Evolutionary conservation across 2,329 filamentous ascomycete genomes (phyloP), one percentile per base, ranked within the genome.

Genomic region (Alternaria sp.): DNA sequence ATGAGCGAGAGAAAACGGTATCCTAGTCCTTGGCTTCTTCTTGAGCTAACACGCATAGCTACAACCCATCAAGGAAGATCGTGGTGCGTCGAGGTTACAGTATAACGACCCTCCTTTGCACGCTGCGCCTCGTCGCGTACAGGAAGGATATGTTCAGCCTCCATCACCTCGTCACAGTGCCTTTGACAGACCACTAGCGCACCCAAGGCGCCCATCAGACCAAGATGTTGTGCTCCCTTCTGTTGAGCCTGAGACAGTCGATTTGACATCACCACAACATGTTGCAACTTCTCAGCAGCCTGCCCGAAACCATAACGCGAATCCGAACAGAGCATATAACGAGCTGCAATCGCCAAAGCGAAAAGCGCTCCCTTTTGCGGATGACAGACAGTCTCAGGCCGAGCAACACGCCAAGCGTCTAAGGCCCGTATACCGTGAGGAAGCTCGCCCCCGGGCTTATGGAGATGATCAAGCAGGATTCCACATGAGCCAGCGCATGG

Each of bases 211-310:
- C 36, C 52, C 64, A 10, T 74, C 75, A 47, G 77, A 77, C 25
- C 74, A 77, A 17, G 76, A 79, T 55, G 54, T 74, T 44, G 70
- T 76, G 26, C 58, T 79, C 23, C 77, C 77, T 21, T 79, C 77
- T 23, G 70, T 79, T 62, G 77, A 79, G 62, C 71, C 63, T 59
- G 75, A 78, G 44, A 64, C 66, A 17, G 57, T 66, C n/a, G 64
- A 70, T 56, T 47, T 69, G 26, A 64, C 60, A 4, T 73, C 69
- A 12, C 64, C 71, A 49, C 69, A 62, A 26, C 69, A 62, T 43
- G 21, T 44, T 36, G 30, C 44, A 26, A 57, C 52, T 12, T 43
- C 51, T 26, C 64, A 68, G 7, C 63, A 46, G 10, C 54, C 56
- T 43, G 5, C 59, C 26, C 60, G 65, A 59, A 59, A 62, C 21